Percentiles rank a stretch among this genome's conserved stretches.
phyloP scores from a whole-genome alignment of 2,329 filamentous ascomycete species.

The Cladophialophora immunda region DNA sequence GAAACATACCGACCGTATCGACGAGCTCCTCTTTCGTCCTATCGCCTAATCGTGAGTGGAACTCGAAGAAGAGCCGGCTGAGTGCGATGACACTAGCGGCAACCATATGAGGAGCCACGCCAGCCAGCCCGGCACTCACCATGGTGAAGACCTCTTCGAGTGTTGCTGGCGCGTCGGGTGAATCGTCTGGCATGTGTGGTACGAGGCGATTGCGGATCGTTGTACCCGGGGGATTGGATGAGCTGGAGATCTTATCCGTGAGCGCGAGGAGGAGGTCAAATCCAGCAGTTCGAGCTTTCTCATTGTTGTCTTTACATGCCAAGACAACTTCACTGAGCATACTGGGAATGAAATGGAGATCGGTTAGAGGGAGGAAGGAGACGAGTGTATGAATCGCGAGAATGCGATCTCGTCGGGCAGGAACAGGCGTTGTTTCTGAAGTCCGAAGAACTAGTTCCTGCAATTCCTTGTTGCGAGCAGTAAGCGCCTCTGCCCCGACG shows the following conservation, averaged over 20 bases:
- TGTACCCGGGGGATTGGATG: conserved; percentile 63
- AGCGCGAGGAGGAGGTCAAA: conserved; percentile 91
- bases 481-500: conserved; percentile 76
- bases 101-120: conserved; percentile 94
- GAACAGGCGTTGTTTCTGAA: conserved; percentile 83
- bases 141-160: conserved; percentile 98
- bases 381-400: conserved; percentile 83
- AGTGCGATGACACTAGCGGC: conserved; percentile 95
- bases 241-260: conserved; percentile 80
- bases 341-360: conserved; percentile 91
- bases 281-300: conserved; percentile 86
- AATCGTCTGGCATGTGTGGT: conserved; percentile 82
- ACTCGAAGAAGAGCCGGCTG: conserved; percentile 92
- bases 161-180: conserved; percentile 77
- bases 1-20: conserved; percentile 93
- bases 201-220: conserved; percentile 91
- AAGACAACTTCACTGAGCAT: conserved; percentile 95
- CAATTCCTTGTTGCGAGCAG: conserved; percentile 78
- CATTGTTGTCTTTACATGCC: conserved; percentile 96
- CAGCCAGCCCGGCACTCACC: conserved; percentile 94
- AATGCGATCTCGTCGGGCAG: conserved; percentile 85
- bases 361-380: conserved; percentile 76
- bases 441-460: conserved; percentile 82
- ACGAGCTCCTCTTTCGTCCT: conserved; percentile 83
- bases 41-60: conserved; percentile 73